Evolutionary conservation across 1,284 basidiomycete species (phyloP).

Genomic region (Meripilus lineatus): DNA sequence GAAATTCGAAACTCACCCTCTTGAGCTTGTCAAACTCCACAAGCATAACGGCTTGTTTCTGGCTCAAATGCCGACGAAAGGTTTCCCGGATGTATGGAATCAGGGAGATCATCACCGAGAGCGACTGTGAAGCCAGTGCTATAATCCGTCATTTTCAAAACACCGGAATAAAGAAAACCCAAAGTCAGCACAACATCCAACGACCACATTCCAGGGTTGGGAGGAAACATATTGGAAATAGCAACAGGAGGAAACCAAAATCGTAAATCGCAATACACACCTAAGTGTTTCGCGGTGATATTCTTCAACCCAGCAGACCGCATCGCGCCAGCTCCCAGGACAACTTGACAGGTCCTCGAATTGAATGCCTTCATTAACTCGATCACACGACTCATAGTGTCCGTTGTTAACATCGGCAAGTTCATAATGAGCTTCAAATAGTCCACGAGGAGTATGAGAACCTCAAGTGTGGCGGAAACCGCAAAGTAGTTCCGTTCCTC

Average conservation of each 20-base stretch:
- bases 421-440: conserved; percentile 90
- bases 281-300: conserved; percentile 97
- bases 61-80: conserved; percentile 86
- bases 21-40: conserved; percentile 98
- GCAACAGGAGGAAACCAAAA: conserved; percentile 5
- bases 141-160: conserved; percentile 13
- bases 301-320: conserved; percentile 95
- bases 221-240: too few relatives aligned
- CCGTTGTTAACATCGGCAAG: conserved; percentile 84
- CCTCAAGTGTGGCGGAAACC: conserved; percentile 82
- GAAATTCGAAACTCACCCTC: conserved; percentile 62
- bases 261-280: conserved; percentile 36
- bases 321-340: conserved; percentile 97
- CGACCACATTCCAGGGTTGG: too few relatives aligned
- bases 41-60: conserved; percentile 94
- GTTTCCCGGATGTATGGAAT: conserved; percentile 96
- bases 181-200: not conserved
- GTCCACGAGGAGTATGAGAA: conserved; percentile 74
- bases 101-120: conserved; percentile 93
- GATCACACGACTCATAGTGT: conserved; percentile 90
- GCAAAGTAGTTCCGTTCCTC: conserved; percentile 83
- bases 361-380: conserved; percentile 98
- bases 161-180: conserved; percentile 4
- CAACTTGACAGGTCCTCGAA: conserved; percentile 96
- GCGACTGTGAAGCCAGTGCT: conserved; percentile 93